Conservation (phyloP, 371 early-diverging fungal genomes). For the Batkoa obscura region DNA sequence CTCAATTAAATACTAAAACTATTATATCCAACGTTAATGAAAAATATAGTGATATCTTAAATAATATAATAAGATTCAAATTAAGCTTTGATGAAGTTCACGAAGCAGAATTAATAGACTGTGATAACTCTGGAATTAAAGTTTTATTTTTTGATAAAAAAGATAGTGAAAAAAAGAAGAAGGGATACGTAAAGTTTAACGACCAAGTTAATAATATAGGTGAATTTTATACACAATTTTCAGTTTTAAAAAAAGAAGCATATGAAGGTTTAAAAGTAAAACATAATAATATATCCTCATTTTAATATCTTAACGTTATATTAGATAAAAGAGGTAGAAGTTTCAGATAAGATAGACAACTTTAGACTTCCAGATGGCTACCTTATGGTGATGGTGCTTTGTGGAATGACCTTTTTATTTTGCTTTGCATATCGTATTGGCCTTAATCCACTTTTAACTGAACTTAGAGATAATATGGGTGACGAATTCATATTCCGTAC, state of each 20-base stretch:
- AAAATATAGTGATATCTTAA: too few species aligned
- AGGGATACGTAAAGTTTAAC: too few species aligned
- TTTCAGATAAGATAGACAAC: background rate
- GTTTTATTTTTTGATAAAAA: too few species aligned
- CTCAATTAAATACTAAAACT: too few species aligned
- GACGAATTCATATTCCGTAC: constrained; percentile 4
- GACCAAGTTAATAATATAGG: too few species aligned
- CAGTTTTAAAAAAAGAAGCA: background rate
- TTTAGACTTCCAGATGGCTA: background rate
- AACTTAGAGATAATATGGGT: background rate
- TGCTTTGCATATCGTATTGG: background rate
- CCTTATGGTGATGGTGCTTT: background rate
- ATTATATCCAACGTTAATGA: too few species aligned
- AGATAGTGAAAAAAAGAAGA: too few species aligned
- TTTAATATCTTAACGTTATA: background rate
- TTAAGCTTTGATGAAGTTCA: too few species aligned
- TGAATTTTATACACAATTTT: background rate
- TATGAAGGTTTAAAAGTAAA: background rate
- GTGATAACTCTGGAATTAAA: too few species aligned
- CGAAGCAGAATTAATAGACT: too few species aligned
- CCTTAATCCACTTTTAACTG: background rate
- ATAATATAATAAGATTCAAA: too few species aligned
- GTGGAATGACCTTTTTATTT: background rate
- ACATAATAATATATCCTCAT: background rate
- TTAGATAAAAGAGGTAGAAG: background rate